phyloP scores from a whole-genome alignment of 2,329 filamentous ascomycete genomes.

The Blastomyces percursus region DNA sequence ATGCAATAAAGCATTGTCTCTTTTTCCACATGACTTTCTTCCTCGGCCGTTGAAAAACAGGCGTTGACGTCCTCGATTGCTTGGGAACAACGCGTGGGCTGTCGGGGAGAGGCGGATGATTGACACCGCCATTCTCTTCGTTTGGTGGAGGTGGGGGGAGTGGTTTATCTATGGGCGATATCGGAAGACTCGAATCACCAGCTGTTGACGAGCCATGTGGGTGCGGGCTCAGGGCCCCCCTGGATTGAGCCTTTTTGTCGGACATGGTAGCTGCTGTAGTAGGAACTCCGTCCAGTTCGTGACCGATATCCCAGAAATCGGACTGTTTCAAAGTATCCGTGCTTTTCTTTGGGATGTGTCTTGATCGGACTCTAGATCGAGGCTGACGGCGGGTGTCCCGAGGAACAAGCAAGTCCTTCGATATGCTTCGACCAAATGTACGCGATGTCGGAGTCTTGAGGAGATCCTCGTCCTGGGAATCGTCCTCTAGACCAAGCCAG shows the following conservation, averaged over 20 bases:
- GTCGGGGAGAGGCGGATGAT: slow-evolving; percentile 9
- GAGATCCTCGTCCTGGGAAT: slow-evolving; percentile 28
- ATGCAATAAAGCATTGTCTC: slow-evolving; percentile 59
- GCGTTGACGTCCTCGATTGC: not conserved
- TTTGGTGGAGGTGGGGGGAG: slow-evolving; percentile 25
- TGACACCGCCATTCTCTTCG: slow-evolving; percentile 11
- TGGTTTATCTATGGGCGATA: slow-evolving; percentile 30
- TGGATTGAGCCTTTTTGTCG: slow-evolving; percentile 18
- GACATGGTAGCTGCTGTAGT: slow-evolving; percentile 25
- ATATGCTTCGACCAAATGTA: slow-evolving; percentile 8
- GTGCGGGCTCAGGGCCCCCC: slow-evolving; percentile 8
- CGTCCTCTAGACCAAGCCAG: slow-evolving; percentile 34
- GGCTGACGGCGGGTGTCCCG: not conserved
- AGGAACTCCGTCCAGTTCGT: slow-evolving; percentile 28
- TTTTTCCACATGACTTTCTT: slow-evolving; percentile 67
- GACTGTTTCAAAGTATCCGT: slow-evolving; percentile 35
- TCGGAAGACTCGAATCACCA: slow-evolving; percentile 11
- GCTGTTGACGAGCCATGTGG: not conserved
- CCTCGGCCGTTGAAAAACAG: slow-evolving; percentile 36
- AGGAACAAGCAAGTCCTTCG: slow-evolving; percentile 3
- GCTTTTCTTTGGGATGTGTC: slow-evolving; percentile 28
- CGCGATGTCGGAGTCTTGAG: slow-evolving; percentile 29
- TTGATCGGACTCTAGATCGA: slow-evolving; percentile 20
- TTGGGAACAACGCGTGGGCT: not conserved
- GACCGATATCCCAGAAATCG: slow-evolving; percentile 37